phyloP scores from a whole-genome alignment of 176 grass and related monocot species.

The Ananas comosus region DNA sequence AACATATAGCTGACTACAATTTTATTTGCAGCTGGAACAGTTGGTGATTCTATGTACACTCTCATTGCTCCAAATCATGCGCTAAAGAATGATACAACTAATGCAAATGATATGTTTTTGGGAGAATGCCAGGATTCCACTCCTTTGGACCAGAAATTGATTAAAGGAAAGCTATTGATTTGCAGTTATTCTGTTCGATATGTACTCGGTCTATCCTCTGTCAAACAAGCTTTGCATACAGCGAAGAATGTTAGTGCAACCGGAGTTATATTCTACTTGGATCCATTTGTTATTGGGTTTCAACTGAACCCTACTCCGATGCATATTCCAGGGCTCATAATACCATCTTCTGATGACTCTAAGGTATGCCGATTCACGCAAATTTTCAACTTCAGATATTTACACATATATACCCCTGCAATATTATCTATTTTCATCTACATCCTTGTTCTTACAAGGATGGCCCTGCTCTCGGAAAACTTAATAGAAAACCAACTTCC shows the following conservation, averaged over 20 bases:
- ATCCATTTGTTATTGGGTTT: conserved; percentile 94
- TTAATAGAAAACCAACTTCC: no score
- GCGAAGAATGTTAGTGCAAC: conserved; percentile 69
- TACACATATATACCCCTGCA: no score
- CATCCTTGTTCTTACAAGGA: not conserved
- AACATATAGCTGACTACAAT: conserved; percentile 2
- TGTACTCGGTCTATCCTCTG: conserved; percentile 93
- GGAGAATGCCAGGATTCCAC: conserved; percentile 92
- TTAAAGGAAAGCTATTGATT: conserved; percentile 76
- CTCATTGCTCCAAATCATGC: conserved; percentile 77
- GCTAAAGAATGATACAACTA: conserved; percentile 46
- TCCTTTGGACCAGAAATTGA: conserved; percentile 52
- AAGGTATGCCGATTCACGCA: conserved; percentile 41
- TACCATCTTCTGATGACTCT: conserved; percentile 91
- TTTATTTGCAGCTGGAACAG: conserved; percentile 79
- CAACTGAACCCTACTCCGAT: conserved; percentile 98
- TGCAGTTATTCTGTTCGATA: conserved; percentile 96
- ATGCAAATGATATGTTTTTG: conserved; percentile 52
- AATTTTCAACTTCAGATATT: not conserved
- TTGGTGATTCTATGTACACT: conserved; percentile 65
- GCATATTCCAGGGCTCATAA: conserved; percentile 81
- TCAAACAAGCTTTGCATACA: conserved; percentile 89
- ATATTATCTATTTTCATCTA: not conserved
- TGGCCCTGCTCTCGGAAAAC: no score
- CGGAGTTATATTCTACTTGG: conserved; percentile 94